Base-by-base conservation (phyloP, 768 basidiomycete genomes). In the Harrya chromipes region DNA sequence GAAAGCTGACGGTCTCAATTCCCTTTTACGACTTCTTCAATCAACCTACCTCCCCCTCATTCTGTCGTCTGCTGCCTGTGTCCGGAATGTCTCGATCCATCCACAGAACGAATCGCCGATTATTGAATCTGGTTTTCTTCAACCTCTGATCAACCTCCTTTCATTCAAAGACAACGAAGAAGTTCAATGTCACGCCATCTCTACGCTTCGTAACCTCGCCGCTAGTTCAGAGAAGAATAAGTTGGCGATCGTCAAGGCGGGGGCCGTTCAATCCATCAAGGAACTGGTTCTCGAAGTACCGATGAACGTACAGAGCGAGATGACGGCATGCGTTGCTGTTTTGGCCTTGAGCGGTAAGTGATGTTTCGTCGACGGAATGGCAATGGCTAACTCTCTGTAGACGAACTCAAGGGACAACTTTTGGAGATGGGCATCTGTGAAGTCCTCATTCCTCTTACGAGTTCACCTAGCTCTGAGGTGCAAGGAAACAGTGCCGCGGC, bases 131-230 rank as follows among this genome's bases (percentile, higher is more conserved):
- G 95, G 95, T 17, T 99, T 99, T 77, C 72, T 98, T 54, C 88
- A 92, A 61, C 97, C 97, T 1, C 74, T 99, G 35, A 97, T 99
- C 68, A 94, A 92, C 64, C 80, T 99, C 27, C 76, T 99, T 19
- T 91, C 94, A 2, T 98, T 97, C 75, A 97, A 97, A 69, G 97
- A 99, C 69, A 98, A 98, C 63, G 97, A 99, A 73, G 97, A 99
- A 70, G 94, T 99, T 20, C 97, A 99, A 66, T 98, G 97, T 64
- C 97, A 99, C 61, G 97, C 97, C 17, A 99, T 99, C 57, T 95
- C 93, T 12, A 99, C 97, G 0, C 75, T 99, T 39, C 82, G 97
- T 14, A 99, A 99, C 65, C 79, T 99, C 14, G 97, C 97, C 1
- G 97, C 97, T 4, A 93, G 90, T 63, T 91, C 88, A 29, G 95